These are phyloP conservation scores for Penicillium chermesinum DNA, from an alignment of 495 filamentous ascomycete genomes.

Conservation along the genomic window DNA sequence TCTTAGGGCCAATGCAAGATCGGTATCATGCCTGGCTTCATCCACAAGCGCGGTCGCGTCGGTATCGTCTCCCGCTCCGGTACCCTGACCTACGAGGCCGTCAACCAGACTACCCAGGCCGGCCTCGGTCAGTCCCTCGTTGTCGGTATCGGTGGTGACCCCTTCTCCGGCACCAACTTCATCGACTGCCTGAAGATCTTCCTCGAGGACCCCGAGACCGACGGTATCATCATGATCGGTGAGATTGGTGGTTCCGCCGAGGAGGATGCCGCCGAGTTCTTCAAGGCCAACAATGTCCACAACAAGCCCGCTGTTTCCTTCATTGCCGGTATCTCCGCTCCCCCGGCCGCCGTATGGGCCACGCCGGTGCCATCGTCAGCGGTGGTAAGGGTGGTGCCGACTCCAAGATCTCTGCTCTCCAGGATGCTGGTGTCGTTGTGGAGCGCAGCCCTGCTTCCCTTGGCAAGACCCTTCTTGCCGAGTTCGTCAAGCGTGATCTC, in stretches of 20 bases:
- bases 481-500: constrained; percentile 94
- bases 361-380: constrained; percentile 95
- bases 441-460: constrained; percentile 89
- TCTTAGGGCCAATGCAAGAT: constrained; percentile 96
- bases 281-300: constrained; percentile 80
- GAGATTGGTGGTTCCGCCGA: constrained; percentile 97
- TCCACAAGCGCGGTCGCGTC: constrained; percentile 98
- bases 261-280: constrained; percentile 95
- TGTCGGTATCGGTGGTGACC: constrained; percentile 96
- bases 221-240: constrained; percentile 99
- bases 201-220: constrained; percentile 91
- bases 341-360: constrained; percentile 97
- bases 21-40: constrained; percentile 99
- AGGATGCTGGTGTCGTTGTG: constrained; percentile 89
- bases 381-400: constrained; percentile 96
- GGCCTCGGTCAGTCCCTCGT: constrained; percentile 97
- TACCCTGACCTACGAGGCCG: constrained; percentile 98
- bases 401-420: constrained; percentile 93
- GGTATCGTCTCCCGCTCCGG: constrained; percentile 98
- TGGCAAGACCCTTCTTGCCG: constrained; percentile 85
- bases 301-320: constrained; percentile 98
- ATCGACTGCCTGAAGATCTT: constrained; percentile 98
- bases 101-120: constrained; percentile 97
- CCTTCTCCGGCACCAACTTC: constrained; percentile 98
- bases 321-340: constrained; percentile 96